A percentile compares a stretch with the other conserved stretches of the same genome.
These are phyloP conservation scores for Pythium guiyangense DNA, from an alignment of 352 stramenopile genomes.

Conservation along the genomic window DNA sequence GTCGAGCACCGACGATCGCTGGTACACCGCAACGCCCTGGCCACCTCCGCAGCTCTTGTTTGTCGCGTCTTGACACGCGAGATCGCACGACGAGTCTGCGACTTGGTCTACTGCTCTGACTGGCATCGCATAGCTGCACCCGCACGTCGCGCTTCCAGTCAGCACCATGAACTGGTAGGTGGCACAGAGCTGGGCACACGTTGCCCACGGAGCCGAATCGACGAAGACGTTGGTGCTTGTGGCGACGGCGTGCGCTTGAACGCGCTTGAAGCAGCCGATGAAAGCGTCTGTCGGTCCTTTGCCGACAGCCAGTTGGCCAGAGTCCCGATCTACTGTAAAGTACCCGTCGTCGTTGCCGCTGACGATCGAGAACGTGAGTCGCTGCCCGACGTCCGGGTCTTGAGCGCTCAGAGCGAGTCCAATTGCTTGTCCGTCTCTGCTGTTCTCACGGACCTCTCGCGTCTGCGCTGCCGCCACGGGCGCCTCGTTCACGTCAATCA, in stretches of 20 bases:
- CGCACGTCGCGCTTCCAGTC: constrained; percentile 13
- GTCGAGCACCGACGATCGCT: constrained; percentile 15
- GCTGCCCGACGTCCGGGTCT: constrained; percentile 8
- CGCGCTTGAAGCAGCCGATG: constrained; percentile 8
- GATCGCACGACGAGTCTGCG: constrained; percentile 1
- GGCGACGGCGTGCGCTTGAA: not conserved
- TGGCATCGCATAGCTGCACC: constrained; percentile 18
- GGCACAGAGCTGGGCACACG: constrained; percentile 15
- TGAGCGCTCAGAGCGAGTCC: constrained; percentile 4
- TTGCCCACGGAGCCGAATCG: not conserved
- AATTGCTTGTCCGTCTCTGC: constrained; percentile 12
- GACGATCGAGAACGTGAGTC: constrained; percentile 3
- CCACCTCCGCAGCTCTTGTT: constrained; percentile 20
- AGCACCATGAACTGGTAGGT: constrained; percentile 23
- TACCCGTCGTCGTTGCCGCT: constrained; percentile 6
- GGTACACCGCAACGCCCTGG: constrained; percentile 21
- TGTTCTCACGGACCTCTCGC: constrained; percentile 19
- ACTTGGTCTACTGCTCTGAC: constrained; percentile 3
- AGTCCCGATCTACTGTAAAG: constrained; percentile 2
- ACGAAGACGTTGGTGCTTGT: not conserved
- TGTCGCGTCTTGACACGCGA: constrained; percentile 11
- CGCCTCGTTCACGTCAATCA: constrained; percentile 23
- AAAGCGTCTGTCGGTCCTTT: constrained; percentile 4
- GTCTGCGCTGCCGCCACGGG: constrained; percentile 18
- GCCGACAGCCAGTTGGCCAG: constrained; percentile 4